A percentile compares a stretch with the other conserved stretches of the same genome.
Conservation (phyloP, 2,329 filamentous ascomycete species). For the Fonsecaea erecta region DNA sequence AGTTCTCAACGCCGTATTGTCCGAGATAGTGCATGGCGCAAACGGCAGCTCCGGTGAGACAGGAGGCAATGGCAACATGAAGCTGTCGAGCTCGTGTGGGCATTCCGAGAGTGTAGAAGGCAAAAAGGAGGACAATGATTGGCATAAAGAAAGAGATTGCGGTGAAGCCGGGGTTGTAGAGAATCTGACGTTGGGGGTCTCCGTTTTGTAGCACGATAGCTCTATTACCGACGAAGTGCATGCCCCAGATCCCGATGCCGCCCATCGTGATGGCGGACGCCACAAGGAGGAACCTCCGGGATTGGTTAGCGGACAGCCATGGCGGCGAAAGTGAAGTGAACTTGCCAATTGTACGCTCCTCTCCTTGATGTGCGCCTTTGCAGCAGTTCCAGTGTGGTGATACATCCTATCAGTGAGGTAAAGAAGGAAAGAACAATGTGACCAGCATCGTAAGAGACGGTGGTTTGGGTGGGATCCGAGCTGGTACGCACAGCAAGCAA, state of each 20-base stretch:
- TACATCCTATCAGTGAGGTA: slow-evolving; percentile 74
- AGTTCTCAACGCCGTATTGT: slow-evolving; percentile 82
- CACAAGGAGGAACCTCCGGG: slow-evolving; percentile 63
- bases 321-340: neutral
- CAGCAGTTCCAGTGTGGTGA: slow-evolving; percentile 80
- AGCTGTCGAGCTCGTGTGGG: slow-evolving; percentile 62
- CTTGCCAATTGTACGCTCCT: slow-evolving; percentile 72
- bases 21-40: slow-evolving; percentile 88
- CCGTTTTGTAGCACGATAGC: slow-evolving; percentile 73
- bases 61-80: slow-evolving; percentile 66
- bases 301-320: neutral
- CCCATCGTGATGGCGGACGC: slow-evolving; percentile 73
- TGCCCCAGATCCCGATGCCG: slow-evolving; percentile 74
- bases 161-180: slow-evolving; percentile 74
- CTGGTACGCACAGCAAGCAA: neutral
- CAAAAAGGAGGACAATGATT: slow-evolving; percentile 71
- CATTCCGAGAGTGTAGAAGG: slow-evolving; percentile 71
- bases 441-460: slow-evolving; percentile 25
- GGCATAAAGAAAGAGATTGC: slow-evolving; percentile 80
- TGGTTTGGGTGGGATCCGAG: slow-evolving; percentile 7
- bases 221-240: slow-evolving; percentile 81
- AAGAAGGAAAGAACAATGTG: slow-evolving; percentile 68
- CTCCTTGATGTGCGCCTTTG: slow-evolving; percentile 73
- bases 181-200: slow-evolving; percentile 67
- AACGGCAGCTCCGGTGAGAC: slow-evolving; percentile 73